A percentile compares a stretch with the other conserved stretches of the same genome.
Conservation (phyloP, 306 rosid species). For the Oemleria cerasiformis region DNA sequence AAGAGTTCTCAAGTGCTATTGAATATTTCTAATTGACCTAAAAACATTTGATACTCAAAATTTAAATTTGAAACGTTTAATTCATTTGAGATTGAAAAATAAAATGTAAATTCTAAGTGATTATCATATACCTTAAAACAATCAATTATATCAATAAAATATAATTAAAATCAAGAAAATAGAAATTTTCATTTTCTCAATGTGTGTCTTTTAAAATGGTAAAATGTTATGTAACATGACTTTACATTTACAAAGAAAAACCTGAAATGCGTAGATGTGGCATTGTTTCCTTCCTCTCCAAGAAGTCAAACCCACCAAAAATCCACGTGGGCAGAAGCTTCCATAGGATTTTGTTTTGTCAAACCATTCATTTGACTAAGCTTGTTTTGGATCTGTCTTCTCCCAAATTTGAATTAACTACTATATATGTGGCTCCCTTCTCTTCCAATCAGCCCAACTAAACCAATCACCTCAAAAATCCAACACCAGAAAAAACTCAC, state of each 20-base stretch:
- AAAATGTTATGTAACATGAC: too few species aligned
- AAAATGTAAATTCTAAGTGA: too few species aligned
- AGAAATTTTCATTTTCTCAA: too few species aligned
- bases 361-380: constrained; percentile 42
- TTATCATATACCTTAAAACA: too few species aligned
- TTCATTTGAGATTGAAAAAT: too few species aligned
- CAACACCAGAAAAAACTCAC: not conserved
- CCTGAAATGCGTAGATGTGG: not conserved
- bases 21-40: too few species aligned
- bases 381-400: constrained; percentile 38
- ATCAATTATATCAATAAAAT: too few species aligned
- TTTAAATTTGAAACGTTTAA: too few species aligned
- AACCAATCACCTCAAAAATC: not conserved
- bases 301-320: constrained; percentile 5
- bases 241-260: not conserved
- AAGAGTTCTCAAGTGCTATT: too few species aligned
- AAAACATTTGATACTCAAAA: too few species aligned
- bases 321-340: constrained; percentile 49
- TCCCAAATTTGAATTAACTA: not conserved
- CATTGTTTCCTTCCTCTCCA: not conserved
- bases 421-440: not conserved
- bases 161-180: too few species aligned
- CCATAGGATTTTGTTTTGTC: constrained; percentile 28
- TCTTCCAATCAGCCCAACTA: constrained; percentile 20
- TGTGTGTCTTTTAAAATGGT: too few species aligned